Conservation (phyloP, 139 green algal species). For the Desmodesmus armatus region DNA sequence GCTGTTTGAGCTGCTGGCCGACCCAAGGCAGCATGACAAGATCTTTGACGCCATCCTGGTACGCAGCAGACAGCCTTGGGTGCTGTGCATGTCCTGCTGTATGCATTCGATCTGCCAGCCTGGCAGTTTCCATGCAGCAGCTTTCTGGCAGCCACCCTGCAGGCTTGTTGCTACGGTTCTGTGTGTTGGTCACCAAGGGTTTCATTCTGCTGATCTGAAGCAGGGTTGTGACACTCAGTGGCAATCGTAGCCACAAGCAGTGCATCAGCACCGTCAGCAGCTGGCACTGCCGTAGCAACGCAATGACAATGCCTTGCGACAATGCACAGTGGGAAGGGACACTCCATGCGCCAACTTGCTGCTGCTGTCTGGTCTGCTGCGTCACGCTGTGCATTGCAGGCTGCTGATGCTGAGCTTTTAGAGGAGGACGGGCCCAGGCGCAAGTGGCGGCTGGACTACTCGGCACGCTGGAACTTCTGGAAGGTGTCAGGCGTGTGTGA, state of each 20-base stretch:
- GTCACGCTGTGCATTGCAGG: not conserved
- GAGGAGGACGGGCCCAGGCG: constrained; percentile 46
- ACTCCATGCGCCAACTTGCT: too few species aligned
- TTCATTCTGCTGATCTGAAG: too few species aligned
- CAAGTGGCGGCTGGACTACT: constrained; percentile 58
- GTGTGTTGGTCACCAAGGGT: too few species aligned
- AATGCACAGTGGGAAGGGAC: too few species aligned
- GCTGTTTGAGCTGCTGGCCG: constrained; percentile 58
- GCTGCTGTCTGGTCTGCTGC: not conserved
- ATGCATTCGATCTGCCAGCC: not conserved
- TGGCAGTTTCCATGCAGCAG: not conserved
- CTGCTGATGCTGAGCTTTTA: constrained; percentile 32
- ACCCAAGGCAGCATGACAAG: constrained; percentile 49
- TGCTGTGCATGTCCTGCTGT: not conserved
- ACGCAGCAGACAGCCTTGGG: constrained; percentile 8
- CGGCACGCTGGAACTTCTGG: constrained; percentile 61
- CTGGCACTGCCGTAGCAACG: too few species aligned
- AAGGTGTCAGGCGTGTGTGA: constrained; percentile 46
- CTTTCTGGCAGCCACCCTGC: too few species aligned
- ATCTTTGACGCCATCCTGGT: constrained; percentile 64
- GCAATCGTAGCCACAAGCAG: too few species aligned
- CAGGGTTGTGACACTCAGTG: too few species aligned
- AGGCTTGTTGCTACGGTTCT: too few species aligned
- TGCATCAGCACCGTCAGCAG: too few species aligned
- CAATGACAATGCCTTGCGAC: too few species aligned